Conservation (phyloP, 306 rosid genomes). For the Sechiopsis laciniata region DNA sequence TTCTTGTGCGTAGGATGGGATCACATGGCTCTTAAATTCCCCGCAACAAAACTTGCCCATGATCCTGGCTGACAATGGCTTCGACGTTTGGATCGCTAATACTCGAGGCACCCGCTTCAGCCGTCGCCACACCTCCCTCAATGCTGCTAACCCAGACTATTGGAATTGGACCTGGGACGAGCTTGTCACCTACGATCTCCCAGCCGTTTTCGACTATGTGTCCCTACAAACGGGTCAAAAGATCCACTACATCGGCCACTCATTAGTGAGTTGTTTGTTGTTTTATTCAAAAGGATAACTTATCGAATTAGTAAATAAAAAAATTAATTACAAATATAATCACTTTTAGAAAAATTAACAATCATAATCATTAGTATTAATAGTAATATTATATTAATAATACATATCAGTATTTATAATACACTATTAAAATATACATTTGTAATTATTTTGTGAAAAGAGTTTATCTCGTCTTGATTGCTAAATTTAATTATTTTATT, state of each 20-base stretch:
- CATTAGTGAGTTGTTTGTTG: conserved; percentile 36
- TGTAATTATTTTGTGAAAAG: too few species aligned
- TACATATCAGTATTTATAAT: too few species aligned
- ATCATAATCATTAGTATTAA: too few species aligned
- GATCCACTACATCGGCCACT: conserved; percentile 81
- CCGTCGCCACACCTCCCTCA: conserved; percentile 47
- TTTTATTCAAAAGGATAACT: too few species aligned
- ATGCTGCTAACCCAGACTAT: conserved; percentile 35
- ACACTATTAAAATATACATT: too few species aligned
- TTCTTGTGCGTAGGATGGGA: conserved; percentile 46
- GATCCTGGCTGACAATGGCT: conserved; percentile 72
- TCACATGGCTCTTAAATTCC: conserved; percentile 61
- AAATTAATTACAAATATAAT: too few species aligned
- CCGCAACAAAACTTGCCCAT: conserved; percentile 70
- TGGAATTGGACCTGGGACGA: conserved; percentile 96
- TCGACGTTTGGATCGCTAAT: conserved; percentile 83
- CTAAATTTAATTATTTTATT: too few species aligned
- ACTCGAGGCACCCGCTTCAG: conserved; percentile 83
- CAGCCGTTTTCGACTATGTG: conserved; percentile 67
- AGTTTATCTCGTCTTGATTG: too few species aligned
- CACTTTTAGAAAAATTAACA: too few species aligned
- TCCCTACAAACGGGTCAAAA: conserved; percentile 58
- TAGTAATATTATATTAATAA: too few species aligned
- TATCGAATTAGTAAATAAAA: too few species aligned
- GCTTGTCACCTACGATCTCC: conserved; percentile 59